Percentiles rank a stretch among this genome's conserved stretches.
Conservation (phyloP, 2,329 filamentous ascomycete species). For the Cladophialophora bantiana region DNA sequence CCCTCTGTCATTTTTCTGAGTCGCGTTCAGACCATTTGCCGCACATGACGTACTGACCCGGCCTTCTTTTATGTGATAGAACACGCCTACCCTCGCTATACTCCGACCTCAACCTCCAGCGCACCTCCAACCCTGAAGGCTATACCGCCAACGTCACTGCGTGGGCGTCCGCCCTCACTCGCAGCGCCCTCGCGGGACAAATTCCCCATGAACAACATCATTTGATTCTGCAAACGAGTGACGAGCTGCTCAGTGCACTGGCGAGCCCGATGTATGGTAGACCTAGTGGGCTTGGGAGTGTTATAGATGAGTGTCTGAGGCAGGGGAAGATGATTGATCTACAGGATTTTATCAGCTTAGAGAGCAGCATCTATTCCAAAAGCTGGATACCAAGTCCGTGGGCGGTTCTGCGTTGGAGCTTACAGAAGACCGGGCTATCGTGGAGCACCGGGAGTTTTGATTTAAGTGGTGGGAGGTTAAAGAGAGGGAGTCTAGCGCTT, state of each 20-base stretch:
- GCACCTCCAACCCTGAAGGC: slow-evolving; percentile 80
- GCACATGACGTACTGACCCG: slow-evolving; percentile 1
- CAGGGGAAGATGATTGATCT: slow-evolving; percentile 74
- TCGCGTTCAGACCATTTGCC: background rate
- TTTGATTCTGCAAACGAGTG: slow-evolving; percentile 61
- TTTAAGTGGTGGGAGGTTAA: slow-evolving; percentile 45
- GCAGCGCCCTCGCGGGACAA: slow-evolving; percentile 70
- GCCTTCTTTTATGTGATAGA: slow-evolving; percentile 53
- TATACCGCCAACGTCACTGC: slow-evolving; percentile 80
- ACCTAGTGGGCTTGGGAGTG: slow-evolving; percentile 79
- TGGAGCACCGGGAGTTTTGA: slow-evolving; percentile 53
- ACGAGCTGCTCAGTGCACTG: slow-evolving; percentile 72
- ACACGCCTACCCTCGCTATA: slow-evolving; percentile 84
- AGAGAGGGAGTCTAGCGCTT: slow-evolving; percentile 54
- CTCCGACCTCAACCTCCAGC: slow-evolving; percentile 80
- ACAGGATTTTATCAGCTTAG: slow-evolving; percentile 69
- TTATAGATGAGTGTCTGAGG: slow-evolving; percentile 76
- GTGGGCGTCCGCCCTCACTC: slow-evolving; percentile 77
- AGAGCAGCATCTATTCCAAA: slow-evolving; percentile 74
- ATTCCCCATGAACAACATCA: slow-evolving; percentile 55
- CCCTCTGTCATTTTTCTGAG: background rate
- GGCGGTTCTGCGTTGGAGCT: slow-evolving; percentile 76
- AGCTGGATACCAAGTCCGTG: slow-evolving; percentile 74
- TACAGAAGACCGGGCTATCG: slow-evolving; percentile 70
- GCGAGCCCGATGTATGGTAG: slow-evolving; percentile 79